phyloP scores from a whole-genome alignment of 2,329 filamentous ascomycete genomes.

The Nemania abortiva region DNA sequence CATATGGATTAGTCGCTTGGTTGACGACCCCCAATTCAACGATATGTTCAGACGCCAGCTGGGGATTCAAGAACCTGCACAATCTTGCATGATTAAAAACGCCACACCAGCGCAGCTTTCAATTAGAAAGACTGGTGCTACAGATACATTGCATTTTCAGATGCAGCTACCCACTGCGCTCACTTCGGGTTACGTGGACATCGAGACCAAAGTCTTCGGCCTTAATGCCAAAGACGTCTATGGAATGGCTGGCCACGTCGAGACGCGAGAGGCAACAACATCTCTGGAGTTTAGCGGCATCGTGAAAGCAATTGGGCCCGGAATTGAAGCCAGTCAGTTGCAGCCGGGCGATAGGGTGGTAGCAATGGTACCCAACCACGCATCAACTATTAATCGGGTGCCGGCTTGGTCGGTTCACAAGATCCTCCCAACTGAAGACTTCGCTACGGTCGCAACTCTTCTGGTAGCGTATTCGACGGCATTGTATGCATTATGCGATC shows the following conservation, averaged over 20 bases:
- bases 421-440: background rate
- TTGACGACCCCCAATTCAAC: no score
- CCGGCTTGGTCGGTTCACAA: conserved; percentile 44
- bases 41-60: no score
- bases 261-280: conserved; percentile 8
- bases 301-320: conserved; percentile 4
- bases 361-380: background rate
- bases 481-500: background rate
- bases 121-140: background rate
- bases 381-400: conserved; percentile 42
- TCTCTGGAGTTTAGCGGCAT: conserved; percentile 25
- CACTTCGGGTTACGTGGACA: conserved; percentile 14
- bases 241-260: conserved; percentile 9
- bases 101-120: background rate
- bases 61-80: no score
- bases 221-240: conserved; percentile 48
- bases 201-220: conserved; percentile 32
- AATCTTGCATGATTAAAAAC: background rate
- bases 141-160: conserved; percentile 40
- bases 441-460: background rate
- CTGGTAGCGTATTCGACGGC: background rate
- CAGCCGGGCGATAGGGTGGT: conserved; percentile 42
- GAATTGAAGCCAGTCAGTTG: background rate
- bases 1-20: no score
- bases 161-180: conserved; percentile 7